Evolutionary conservation across 306 rosid species (phyloP).

Genomic region (Canavalia gladiata): DNA sequence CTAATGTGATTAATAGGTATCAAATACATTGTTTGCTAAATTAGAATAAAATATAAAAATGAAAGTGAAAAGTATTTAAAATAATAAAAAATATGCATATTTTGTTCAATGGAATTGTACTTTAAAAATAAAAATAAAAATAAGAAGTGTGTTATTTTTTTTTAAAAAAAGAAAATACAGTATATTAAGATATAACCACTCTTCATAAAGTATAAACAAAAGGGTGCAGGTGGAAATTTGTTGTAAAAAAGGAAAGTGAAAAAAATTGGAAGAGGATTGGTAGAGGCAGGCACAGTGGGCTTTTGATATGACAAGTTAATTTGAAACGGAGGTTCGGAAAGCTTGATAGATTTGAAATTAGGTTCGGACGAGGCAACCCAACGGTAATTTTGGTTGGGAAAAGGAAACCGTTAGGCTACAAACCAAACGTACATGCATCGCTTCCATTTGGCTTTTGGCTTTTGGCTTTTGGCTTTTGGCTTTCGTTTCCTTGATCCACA

Average conservation of each 20-base stretch:
- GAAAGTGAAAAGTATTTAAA: background rate
- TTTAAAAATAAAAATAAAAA: background rate
- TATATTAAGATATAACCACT: too few species aligned
- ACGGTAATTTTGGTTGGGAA: slow-evolving; percentile 46
- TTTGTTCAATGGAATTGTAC: background rate
- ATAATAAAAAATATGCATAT: background rate
- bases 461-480: background rate
- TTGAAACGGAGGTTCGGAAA: slow-evolving; percentile 44
- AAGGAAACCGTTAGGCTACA: slow-evolving; percentile 60
- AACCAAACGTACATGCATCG: background rate
- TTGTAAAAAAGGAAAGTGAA: too few species aligned
- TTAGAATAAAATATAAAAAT: background rate
- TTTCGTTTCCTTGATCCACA: slow-evolving; percentile 2
- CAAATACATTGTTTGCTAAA: background rate
- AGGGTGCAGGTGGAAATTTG: background rate
- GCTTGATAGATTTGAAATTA: slow-evolving; percentile 48
- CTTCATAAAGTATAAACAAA: background rate
- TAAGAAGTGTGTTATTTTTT: too few species aligned
- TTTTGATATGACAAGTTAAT: background rate
- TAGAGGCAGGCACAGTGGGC: too few species aligned
- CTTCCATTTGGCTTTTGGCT: background rate
- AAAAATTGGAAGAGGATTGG: background rate
- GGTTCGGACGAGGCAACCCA: slow-evolving; percentile 31
- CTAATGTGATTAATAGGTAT: background rate
- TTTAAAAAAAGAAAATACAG: too few species aligned